phyloP scores from a whole-genome alignment of 176 grass and related monocot species.

The Canna indica region DNA sequence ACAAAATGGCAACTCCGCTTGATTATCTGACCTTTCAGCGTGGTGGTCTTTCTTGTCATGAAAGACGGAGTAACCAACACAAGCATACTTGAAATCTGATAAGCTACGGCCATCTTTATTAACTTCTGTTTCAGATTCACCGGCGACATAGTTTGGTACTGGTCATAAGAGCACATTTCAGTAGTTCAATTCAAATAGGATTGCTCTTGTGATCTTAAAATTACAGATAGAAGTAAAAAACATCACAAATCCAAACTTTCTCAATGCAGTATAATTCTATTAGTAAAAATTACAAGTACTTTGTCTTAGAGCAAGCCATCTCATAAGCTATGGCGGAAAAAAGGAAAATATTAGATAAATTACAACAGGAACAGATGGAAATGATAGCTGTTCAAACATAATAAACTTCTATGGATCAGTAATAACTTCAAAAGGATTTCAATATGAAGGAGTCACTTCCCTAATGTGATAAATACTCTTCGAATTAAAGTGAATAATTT shows the following conservation, averaged over 20 bases:
- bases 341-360: too few relatives aligned
- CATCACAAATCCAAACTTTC: not conserved
- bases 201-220: not conserved
- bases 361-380: too few relatives aligned
- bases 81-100: conserved; percentile 64
- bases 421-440: not conserved
- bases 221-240: not conserved
- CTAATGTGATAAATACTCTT: not conserved
- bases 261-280: not conserved
- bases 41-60: conserved; percentile 41
- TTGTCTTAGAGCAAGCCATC: too few relatives aligned
- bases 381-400: too few relatives aligned
- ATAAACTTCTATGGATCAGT: not conserved
- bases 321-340: too few relatives aligned
- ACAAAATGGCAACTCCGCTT: conserved; percentile 68
- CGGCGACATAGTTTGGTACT: conserved; percentile 59
- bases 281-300: too few relatives aligned
- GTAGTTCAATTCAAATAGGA: not conserved
- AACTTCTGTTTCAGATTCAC: conserved; percentile 52
- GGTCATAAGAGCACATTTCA: not conserved
- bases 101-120: conserved; percentile 39
- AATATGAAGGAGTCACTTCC: not conserved
- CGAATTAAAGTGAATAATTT: not conserved
- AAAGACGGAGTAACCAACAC: conserved; percentile 82
- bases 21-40: conserved; percentile 32